These are phyloP conservation scores for Verticillium klebahnii DNA, from an alignment of 2,329 filamentous ascomycete genomes.

Conservation along the genomic window DNA sequence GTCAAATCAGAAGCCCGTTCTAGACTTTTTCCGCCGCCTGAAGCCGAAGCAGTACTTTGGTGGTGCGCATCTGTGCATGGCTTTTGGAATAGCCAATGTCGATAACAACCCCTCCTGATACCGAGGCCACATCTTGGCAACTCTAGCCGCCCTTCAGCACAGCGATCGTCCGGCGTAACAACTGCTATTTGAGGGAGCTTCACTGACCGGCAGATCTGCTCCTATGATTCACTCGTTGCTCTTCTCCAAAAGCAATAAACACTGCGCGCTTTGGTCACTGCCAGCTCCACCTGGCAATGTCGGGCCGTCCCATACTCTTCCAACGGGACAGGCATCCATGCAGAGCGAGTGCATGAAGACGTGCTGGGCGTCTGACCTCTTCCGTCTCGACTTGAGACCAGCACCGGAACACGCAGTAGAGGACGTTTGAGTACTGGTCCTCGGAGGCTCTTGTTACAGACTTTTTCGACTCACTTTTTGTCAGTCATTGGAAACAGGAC, in stretches of 20 bases:
- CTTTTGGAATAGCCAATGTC: neutral
- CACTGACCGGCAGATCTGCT: too few species aligned
- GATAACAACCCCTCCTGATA: neutral
- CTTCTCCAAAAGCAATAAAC: neutral
- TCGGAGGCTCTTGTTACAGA: too few species aligned
- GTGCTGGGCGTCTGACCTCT: neutral
- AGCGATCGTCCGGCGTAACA: too few species aligned
- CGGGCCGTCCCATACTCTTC: neutral
- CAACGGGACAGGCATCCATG: neutral
- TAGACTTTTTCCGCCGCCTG: neutral
- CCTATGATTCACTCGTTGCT: neutral
- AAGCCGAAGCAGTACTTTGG: neutral
- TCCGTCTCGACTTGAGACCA: neutral
- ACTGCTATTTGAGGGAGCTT: too few species aligned
- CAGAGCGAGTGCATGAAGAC: neutral
- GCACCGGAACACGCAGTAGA: neutral
- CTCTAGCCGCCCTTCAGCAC: neutral
- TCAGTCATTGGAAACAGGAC: too few species aligned
- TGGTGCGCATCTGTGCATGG: neutral
- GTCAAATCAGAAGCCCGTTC: neutral
- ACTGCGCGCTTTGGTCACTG: neutral
- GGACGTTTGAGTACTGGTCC: too few species aligned
- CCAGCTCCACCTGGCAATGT: neutral
- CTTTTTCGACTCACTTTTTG: too few species aligned
- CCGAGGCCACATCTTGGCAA: neutral